Evolutionary conservation across 1,284 basidiomycete genomes (phyloP), one percentile per base, ranked within the genome.

Genomic region (Boletus sp.): DNA sequence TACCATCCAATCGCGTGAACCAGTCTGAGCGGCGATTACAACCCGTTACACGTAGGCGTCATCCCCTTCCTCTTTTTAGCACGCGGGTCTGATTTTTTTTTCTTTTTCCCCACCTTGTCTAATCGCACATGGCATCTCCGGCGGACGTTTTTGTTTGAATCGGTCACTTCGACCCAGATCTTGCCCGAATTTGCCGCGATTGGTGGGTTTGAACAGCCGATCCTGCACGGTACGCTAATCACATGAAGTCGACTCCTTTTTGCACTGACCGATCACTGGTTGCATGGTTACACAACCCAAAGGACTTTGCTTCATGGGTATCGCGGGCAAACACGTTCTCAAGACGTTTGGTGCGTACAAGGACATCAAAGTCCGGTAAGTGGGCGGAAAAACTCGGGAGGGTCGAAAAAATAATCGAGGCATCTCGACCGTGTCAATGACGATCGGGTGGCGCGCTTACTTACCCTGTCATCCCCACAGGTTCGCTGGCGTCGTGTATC

Each of bases 351-450:
- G 95, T 20, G 69, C 80, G 8, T 95, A 80, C 73, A 83, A 83
- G 62, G 92, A 97, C 67, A 96, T 99, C 76, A 99, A 99, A 81
- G 93, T 93, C 52, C 82, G 95, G 80, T 94, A 61, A 60, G 78
- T 67, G 14, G 5, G 4, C 29, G 20, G 17, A 20, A 23, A 19
- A 14, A 20, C n/a, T 16, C 16, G 41, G 50, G 3, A n/a, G n/a
- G n/a, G n/a, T n/a, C n/a, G n/a, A n/a, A n/a, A n/a, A n/a, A n/a
- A n/a, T n/a, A n/a, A 8, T 38, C 29, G n/a, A 29, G 25, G 7
- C n/a, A 5, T 7, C n/a, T 8, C 3, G 23, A 25, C n/a, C 8
- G 13, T 22, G 25, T 25, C 8, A n/a, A 26, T 10, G 6, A 3
- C 36, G 36, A 38, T 17, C 23, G 37, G 26, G 23, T 26, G 25